Evolutionary conservation across 805 yeast species (phyloP).

Genomic region (Metschnikowia santaceciliae): DNA sequence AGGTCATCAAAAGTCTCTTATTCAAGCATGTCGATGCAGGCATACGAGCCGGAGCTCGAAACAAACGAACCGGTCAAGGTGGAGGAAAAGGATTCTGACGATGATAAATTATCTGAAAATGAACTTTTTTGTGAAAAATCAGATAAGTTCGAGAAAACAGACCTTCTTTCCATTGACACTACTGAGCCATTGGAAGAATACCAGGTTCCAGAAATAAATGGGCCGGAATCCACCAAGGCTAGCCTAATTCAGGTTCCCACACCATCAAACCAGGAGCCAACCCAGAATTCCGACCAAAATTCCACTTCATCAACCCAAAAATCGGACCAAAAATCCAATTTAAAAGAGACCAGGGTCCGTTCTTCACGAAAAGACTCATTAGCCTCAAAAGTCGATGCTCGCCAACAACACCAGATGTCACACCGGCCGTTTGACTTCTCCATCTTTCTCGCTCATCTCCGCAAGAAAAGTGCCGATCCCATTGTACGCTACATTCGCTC

Average conservation of each 20-base stretch:
- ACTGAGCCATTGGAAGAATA: slow-evolving; percentile 11
- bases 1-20: neutral
- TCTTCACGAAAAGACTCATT: slow-evolving; percentile 13
- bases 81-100: neutral
- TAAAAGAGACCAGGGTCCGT: no score
- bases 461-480: slow-evolving; percentile 79
- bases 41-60: neutral
- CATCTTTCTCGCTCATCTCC: slow-evolving; percentile 65
- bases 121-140: neutral
- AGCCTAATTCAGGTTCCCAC: no score
- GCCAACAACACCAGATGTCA: slow-evolving; percentile 38
- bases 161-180: slow-evolving; percentile 7
- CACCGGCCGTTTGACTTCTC: slow-evolving; percentile 76
- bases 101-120: neutral
- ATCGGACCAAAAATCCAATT: no score
- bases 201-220: slow-evolving; percentile 2
- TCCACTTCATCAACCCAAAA: no score
- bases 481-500: slow-evolving; percentile 81
- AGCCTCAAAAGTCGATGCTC: slow-evolving; percentile 22
- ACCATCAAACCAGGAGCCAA: no score
- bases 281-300: no score
- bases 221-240: no score
- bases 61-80: neutral
- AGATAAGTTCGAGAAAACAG: neutral
- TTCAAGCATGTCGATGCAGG: neutral